These are phyloP conservation scores for Fusarium sp. DNA, from an alignment of 2,329 filamentous ascomycete species.

Conservation along the genomic window DNA sequence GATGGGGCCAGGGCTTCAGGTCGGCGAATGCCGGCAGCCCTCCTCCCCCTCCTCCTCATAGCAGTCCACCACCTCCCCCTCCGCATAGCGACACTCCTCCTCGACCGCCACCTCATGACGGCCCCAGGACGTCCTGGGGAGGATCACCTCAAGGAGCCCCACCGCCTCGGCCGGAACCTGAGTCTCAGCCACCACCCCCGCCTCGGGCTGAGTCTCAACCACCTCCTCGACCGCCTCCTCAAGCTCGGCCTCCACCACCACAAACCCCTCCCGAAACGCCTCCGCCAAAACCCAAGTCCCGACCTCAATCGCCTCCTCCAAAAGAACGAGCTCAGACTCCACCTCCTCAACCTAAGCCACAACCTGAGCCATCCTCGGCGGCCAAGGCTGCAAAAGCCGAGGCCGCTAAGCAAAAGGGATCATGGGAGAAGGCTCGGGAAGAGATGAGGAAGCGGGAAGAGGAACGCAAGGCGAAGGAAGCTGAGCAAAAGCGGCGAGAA, in stretches of 20 bases:
- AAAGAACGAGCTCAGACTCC: conserved; percentile 37
- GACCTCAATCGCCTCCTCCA: conserved; percentile 44
- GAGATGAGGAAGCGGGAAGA: conserved; percentile 76
- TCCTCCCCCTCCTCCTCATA: conserved; percentile 52
- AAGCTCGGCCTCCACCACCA: conserved; percentile 37
- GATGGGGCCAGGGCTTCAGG: conserved; percentile 52
- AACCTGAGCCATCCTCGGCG: conserved; percentile 10
- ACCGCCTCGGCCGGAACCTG: conserved; percentile 41
- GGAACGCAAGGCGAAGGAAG: conserved; percentile 73
- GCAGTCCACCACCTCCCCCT: conserved; percentile 54
- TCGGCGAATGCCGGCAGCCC: conserved; percentile 54
- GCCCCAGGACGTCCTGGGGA: conserved; percentile 59
- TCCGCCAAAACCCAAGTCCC: conserved; percentile 45
- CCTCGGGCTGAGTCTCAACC: conserved; percentile 39
- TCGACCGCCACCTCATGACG: conserved; percentile 49
- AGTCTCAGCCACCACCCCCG: conserved; percentile 43
- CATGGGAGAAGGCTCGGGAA: conserved; percentile 80
- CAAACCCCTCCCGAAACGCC: conserved; percentile 40
- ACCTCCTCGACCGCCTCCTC: conserved; percentile 43
- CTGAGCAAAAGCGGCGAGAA: conserved; percentile 73
- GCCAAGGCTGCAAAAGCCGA: conserved; percentile 41
- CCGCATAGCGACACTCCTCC: conserved; percentile 52
- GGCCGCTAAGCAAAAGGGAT: conserved; percentile 59
- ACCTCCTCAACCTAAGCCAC: conserved; percentile 6
- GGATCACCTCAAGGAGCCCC: conserved; percentile 41